Conservation (phyloP, 352 stramenopile species). For the Pythium apleroticum region DNA sequence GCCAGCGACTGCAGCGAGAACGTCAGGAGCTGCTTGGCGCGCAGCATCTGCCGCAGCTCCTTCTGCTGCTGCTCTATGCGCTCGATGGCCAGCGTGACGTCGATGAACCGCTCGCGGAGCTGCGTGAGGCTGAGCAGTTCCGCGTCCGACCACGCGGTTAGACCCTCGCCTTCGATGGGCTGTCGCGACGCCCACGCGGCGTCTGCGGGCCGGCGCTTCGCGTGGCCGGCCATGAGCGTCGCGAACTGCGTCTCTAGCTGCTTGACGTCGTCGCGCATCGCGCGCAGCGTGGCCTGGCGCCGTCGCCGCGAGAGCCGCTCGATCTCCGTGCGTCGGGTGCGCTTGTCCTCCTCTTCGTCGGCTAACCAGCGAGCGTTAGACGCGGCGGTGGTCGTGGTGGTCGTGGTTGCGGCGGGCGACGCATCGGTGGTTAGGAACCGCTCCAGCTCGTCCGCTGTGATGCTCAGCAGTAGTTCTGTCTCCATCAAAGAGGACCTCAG, state of each 20-base stretch:
- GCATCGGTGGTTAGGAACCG: neutral
- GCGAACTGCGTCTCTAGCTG: slow-evolving; percentile 43
- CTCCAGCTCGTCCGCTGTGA: neutral
- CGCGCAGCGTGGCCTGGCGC: slow-evolving; percentile 16
- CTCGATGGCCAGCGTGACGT: slow-evolving; percentile 27
- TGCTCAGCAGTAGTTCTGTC: neutral
- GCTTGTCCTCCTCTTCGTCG: slow-evolving; percentile 14
- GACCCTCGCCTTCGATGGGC: neutral
- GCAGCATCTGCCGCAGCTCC: slow-evolving; percentile 9
- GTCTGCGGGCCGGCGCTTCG: neutral
- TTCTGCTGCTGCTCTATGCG: slow-evolving; percentile 8
- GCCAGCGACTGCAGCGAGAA: slow-evolving; percentile 15
- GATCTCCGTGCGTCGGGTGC: slow-evolving; percentile 46
- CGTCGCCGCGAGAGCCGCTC: slow-evolving; percentile 46
- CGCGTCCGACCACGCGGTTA: slow-evolving; percentile 6
- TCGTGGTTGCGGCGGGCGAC: neutral
- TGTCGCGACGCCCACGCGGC: neutral
- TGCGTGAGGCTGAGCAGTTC: slow-evolving; percentile 35
- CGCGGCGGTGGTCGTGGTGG: neutral
- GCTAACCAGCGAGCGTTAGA: neutral
- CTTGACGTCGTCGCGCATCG: slow-evolving; percentile 47
- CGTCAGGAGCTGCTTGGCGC: slow-evolving; percentile 9
- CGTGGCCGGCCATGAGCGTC: slow-evolving; percentile 23
- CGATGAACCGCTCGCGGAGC: slow-evolving; percentile 41
- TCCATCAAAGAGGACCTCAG: neutral